phyloP scores from a whole-genome alignment of 73 alveolate species.

The Paramecium biaurelia region DNA sequence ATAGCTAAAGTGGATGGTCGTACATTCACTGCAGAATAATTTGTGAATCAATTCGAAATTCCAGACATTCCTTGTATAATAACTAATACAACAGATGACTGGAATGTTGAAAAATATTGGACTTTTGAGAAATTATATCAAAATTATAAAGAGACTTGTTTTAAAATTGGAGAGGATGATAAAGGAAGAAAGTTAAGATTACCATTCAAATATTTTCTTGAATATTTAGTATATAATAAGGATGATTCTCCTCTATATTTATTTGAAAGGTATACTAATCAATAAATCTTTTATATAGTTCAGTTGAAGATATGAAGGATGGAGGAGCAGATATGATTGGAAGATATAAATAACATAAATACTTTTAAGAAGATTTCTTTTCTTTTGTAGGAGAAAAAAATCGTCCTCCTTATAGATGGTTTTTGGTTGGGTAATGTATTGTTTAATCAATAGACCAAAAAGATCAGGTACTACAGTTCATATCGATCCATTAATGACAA shows the following conservation, averaged over 20 bases:
- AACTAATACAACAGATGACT: conserved; percentile 66
- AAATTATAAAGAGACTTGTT: conserved; percentile 58
- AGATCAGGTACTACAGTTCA: conserved; percentile 89
- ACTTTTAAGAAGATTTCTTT: conserved; percentile 71
- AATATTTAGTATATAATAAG: conserved; percentile 73
- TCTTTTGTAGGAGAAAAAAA: conserved; percentile 64
- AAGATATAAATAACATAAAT: conserved; percentile 76
- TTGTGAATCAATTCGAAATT: conserved; percentile 71
- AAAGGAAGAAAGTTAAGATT: conserved; percentile 81
- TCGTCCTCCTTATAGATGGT: conserved; percentile 92
- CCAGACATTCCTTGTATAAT: conserved; percentile 70
- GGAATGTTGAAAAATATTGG: conserved; percentile 79
- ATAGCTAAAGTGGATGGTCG: conserved; percentile 51
- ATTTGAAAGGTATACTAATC: conserved; percentile 66
- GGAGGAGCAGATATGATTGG: conserved; percentile 68
- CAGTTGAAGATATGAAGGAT: conserved; percentile 73
- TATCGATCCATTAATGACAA: conserved; percentile 78
- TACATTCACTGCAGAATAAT: conserved; percentile 68
- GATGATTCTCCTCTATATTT: conserved; percentile 86
- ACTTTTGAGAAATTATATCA: conserved; percentile 56
- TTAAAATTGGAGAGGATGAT: conserved; percentile 85
- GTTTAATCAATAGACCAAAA: conserved; percentile 64
- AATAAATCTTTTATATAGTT: neutral
- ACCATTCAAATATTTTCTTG: conserved; percentile 72
- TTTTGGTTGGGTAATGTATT: conserved; percentile 72